Conservation (phyloP, 2,329 filamentous ascomycete genomes). For the Zasmidium angulare region DNA sequence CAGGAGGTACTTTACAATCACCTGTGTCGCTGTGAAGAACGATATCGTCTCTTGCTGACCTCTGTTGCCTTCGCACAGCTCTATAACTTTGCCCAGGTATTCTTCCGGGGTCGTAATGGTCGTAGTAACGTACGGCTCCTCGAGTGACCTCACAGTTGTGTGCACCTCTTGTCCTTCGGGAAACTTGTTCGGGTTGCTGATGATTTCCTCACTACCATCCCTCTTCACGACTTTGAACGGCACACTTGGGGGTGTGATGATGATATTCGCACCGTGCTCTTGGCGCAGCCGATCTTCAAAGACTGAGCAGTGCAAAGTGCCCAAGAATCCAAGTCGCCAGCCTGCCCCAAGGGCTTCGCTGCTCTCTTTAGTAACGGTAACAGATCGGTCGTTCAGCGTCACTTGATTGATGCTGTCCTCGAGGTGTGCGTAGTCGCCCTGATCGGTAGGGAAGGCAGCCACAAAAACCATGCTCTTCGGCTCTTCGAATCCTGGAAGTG, state of each 20-base stretch:
- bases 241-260: conserved; percentile 94
- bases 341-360: conserved; percentile 92
- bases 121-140: conserved; percentile 74
- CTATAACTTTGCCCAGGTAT: conserved; percentile 90
- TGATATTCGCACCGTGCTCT: conserved; percentile 91
- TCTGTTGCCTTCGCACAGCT: conserved; percentile 86
- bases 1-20: conserved; percentile 89
- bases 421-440: conserved; percentile 79
- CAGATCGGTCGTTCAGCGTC: conserved; percentile 89
- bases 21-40: conserved; percentile 88
- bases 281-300: conserved; percentile 94
- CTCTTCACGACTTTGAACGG: conserved; percentile 82
- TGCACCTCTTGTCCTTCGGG: conserved; percentile 67
- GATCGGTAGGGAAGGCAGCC: conserved; percentile 90
- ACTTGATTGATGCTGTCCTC: conserved; percentile 94
- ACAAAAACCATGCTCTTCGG: conserved; percentile 99
- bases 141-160: conserved; percentile 59
- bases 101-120: conserved; percentile 92
- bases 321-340: conserved; percentile 90
- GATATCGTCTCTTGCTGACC: conserved; percentile 84
- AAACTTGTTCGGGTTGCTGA: conserved; percentile 85
- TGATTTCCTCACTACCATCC: conserved; percentile 73
- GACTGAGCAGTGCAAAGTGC: conserved; percentile 97
- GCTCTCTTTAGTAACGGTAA: conserved; percentile 90
- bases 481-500: conserved; percentile 90